Evolutionary conservation across 2,329 filamentous ascomycete genomes (phyloP).

Genomic region (Alternaria metachromatica): DNA sequence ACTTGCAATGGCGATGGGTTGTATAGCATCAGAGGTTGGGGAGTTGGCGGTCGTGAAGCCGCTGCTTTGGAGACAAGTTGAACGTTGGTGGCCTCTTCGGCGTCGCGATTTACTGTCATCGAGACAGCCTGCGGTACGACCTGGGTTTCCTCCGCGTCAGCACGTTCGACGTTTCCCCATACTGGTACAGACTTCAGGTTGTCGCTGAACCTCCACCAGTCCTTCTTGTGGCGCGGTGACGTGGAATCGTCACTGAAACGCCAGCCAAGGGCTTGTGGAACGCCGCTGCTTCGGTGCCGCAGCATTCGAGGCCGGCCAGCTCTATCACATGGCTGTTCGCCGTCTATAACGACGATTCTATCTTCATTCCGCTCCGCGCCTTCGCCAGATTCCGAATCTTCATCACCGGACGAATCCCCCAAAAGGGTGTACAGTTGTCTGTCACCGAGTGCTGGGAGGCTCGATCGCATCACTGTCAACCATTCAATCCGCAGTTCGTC

Average conservation of each 20-base stretch:
- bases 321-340: neutral
- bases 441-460: neutral
- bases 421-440: neutral
- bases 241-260: neutral
- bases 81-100: neutral
- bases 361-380: rapidly evolving
- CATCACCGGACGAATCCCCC: neutral
- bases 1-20: neutral
- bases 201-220: neutral
- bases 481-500: conserved; percentile 5
- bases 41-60: neutral
- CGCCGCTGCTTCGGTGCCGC: neutral
- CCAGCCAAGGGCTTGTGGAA: neutral
- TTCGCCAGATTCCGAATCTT: neutral
- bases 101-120: neutral
- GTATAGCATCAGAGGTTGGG: neutral
- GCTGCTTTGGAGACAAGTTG: neutral
- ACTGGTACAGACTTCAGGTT: neutral
- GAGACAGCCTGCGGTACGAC: neutral
- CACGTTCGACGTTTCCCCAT: neutral
- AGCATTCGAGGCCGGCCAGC: neutral
- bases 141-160: neutral
- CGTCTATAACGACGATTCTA: neutral
- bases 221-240: rapidly evolving
- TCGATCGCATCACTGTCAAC: neutral